A percentile compares a stretch with the other conserved stretches of the same genome.
phyloP scores from a whole-genome alignment of 495 filamentous ascomycete species.

The Tuber indicum region DNA sequence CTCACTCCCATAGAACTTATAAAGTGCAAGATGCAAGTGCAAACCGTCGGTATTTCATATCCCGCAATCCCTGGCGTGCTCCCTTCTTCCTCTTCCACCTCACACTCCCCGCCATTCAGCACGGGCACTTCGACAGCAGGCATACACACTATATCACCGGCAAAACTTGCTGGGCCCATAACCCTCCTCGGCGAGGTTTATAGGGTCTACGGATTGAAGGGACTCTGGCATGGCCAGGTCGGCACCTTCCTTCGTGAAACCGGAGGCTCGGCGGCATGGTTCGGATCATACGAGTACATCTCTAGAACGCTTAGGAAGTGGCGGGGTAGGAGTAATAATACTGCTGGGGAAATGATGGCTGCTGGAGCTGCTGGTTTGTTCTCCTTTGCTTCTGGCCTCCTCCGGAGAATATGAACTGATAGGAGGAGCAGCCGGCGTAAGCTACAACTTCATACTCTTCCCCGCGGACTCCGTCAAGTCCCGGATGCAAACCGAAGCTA shows the following conservation, averaged over 20 bases:
- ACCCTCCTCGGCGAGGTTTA: constrained; percentile 68
- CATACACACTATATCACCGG: constrained; percentile 36
- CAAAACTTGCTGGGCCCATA: constrained; percentile 49
- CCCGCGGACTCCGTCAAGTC: constrained; percentile 96
- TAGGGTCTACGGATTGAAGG: constrained; percentile 67
- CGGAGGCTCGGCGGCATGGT: constrained; percentile 91
- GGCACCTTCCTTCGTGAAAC: constrained; percentile 92
- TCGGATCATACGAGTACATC: constrained; percentile 81
- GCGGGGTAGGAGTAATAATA: constrained; percentile 23
- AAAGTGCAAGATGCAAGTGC: constrained; percentile 96
- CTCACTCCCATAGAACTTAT: constrained; percentile 95
- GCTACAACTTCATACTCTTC: constrained; percentile 94
- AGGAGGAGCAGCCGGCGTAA: constrained; percentile 58
- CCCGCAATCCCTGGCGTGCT: constrained; percentile 44
- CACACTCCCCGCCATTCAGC: constrained; percentile 8
- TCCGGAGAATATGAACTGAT: not conserved
- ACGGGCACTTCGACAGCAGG: constrained; percentile 22
- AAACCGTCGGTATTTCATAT: constrained; percentile 27
- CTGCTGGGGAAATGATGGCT: constrained; percentile 37
- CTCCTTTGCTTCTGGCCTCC: not conserved
- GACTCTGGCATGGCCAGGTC: constrained; percentile 92
- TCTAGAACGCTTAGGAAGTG: constrained; percentile 57
- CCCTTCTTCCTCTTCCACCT: constrained; percentile 29
- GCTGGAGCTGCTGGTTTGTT: constrained; percentile 38
- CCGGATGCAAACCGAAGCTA: constrained; percentile 84